Evolutionary conservation across 2,329 filamentous ascomycete species (phyloP).

Genomic region (Seiridium unicorne): DNA sequence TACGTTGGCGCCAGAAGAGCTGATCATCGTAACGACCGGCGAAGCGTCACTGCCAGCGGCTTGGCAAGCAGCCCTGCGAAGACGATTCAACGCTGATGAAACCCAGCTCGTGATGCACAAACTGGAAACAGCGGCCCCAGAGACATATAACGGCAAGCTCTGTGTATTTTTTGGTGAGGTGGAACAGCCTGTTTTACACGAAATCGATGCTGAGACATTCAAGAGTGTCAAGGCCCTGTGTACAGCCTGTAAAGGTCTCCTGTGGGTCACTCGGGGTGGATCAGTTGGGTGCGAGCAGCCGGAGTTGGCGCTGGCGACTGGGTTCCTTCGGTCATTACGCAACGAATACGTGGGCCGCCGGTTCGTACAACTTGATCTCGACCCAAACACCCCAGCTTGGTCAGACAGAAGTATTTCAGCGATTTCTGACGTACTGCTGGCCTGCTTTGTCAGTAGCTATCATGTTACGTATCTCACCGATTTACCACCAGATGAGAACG

Average conservation of each 20-base stretch:
- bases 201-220: background rate
- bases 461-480: background rate
- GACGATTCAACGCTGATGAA: background rate
- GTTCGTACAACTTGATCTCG: background rate
- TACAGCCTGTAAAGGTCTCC: background rate
- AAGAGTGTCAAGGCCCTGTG: background rate
- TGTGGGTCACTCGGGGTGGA: background rate
- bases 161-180: background rate
- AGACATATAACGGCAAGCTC: background rate
- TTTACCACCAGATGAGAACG: background rate
- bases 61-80: background rate
- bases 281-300: background rate
- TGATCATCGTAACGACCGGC: background rate
- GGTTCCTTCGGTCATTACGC: background rate
- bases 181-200: slow-evolving; percentile 13
- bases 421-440: background rate
- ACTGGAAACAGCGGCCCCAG: background rate
- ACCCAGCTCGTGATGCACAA: background rate
- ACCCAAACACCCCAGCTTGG: background rate
- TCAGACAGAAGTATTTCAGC: background rate
- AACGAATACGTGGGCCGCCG: background rate
- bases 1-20: background rate
- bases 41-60: background rate
- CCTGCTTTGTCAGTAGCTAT: background rate
- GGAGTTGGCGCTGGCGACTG: background rate